Evolutionary conservation across 2,329 filamentous ascomycete genomes (phyloP).

Genomic region (Tolypocladium tropicale): DNA sequence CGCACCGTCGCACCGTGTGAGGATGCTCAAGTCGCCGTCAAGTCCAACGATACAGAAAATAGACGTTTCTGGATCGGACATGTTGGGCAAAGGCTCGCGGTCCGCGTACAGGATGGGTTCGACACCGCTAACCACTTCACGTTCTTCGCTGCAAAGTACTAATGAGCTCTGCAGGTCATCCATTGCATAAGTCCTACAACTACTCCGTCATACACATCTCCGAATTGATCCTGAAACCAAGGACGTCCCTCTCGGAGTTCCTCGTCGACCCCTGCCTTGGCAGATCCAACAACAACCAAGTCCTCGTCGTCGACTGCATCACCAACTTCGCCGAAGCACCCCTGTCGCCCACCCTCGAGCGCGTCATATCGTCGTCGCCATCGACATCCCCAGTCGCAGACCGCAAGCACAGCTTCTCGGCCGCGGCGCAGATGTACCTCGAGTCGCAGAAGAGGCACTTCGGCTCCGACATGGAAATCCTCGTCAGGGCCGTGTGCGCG

Average conservation of each 20-base stretch:
- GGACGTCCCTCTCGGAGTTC: conserved; percentile 36
- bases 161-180: conserved; percentile 36
- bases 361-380: conserved; percentile 18
- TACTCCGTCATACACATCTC: conserved; percentile 50
- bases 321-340: conserved; percentile 39
- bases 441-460: conserved; percentile 47
- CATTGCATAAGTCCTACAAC: conserved; percentile 52
- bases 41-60: conserved; percentile 50
- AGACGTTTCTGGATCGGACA: conserved; percentile 36
- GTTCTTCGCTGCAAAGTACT: conserved; percentile 6
- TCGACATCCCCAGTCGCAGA: conserved; percentile 17
- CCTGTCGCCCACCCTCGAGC: conserved; percentile 35
- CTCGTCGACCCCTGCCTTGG: conserved; percentile 24
- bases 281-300: conserved; percentile 21
- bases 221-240: conserved; percentile 39
- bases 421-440: conserved; percentile 42
- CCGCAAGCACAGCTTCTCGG: conserved; percentile 27
- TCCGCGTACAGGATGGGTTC: conserved; percentile 38
- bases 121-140: conserved; percentile 2
- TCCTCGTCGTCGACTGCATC: conserved; percentile 55
- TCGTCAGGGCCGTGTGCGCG: conserved; percentile 63
- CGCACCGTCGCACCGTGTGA: conserved; percentile 44
- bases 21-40: conserved; percentile 47
- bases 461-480: conserved; percentile 56
- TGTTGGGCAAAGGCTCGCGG: conserved; percentile 32